These are phyloP conservation scores for Musa troglodytarum DNA, from an alignment of 176 grass and related monocot species.

Conservation along the genomic window DNA sequence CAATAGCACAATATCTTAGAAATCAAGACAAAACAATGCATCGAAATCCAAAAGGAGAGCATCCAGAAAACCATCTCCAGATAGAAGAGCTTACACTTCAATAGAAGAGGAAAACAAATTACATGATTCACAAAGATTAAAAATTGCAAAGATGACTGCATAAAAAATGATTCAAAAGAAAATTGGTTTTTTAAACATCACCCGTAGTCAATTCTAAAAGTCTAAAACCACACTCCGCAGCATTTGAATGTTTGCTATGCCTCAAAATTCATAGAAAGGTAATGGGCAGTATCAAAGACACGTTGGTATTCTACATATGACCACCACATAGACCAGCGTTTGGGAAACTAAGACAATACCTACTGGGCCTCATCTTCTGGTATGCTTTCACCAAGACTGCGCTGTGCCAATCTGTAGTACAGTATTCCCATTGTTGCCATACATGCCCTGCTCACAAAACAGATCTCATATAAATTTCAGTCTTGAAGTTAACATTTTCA, in stretches of 20 bases:
- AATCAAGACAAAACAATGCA: background rate
- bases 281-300: too few species aligned
- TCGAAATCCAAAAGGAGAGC: background rate
- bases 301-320: conserved; percentile 12
- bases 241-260: too few species aligned
- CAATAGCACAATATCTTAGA: background rate
- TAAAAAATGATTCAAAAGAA: conserved; percentile 9
- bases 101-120: background rate
- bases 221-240: too few species aligned
- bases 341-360: conserved; percentile 3
- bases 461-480: background rate
- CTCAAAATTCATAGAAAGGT: too few species aligned
- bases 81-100: background rate
- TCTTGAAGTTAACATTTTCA: background rate
- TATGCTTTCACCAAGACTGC: conserved; percentile 62
- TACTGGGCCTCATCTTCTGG: conserved; percentile 56
- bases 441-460: conserved; percentile 66
- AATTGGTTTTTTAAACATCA: background rate
- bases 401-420: conserved; percentile 85
- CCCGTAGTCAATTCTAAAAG: conserved; percentile 21
- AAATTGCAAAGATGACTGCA: background rate
- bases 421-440: conserved; percentile 90
- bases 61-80: background rate
- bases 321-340: background rate
- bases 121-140: background rate